Evolutionary conservation across 2,329 filamentous ascomycete species (phyloP), one percentile per base, ranked within the genome.

Genomic region (Fusarium buharicum): DNA sequence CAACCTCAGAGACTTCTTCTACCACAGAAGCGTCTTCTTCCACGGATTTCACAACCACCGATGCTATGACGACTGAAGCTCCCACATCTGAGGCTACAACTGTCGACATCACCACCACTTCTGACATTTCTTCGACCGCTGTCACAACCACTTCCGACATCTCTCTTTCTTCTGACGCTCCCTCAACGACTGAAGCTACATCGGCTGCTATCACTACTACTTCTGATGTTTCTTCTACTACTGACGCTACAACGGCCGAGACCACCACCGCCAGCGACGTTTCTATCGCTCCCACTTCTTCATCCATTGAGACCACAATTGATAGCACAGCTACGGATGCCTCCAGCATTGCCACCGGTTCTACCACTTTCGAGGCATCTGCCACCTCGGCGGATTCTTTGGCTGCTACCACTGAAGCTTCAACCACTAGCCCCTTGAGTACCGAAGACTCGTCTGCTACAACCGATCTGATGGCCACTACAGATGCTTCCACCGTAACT

Each of bases 221-320:
- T 10, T 49, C 39, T 3, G 38, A 39, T 22, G 17, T 24, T 16
- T 18, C 10, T 6, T 22, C 40, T 13, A 18, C 39, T 36, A 64
- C 68, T n/a, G 57, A 64, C 27, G 56, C 52, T 14, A 59, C 65
- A 7, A 57, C 60, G 14, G 64, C 64, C 20, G 65, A 51, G 17
- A 38, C 43, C 24, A 64, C 68, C 18, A 51, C 62, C 34, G 55
- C 30, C 20, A 27, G 20, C 33, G 33, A 34, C 7, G n/a, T 14
- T 34, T 24, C 20, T 12, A 7, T 9, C 5, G n/a, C 45, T 13
- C 22, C 41, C 31, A 27, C 17, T 9, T 24, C 54, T 27, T 54
- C 40, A 13, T 34, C 34, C 12, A 24, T 33, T 12, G 49, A 66
- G 28, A 62, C 63, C 18, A 63, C 62, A 27, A 64, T 64, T 37